Base-by-base conservation (phyloP, 495 filamentous ascomycete species). In the Aspergillus homomorphus region DNA sequence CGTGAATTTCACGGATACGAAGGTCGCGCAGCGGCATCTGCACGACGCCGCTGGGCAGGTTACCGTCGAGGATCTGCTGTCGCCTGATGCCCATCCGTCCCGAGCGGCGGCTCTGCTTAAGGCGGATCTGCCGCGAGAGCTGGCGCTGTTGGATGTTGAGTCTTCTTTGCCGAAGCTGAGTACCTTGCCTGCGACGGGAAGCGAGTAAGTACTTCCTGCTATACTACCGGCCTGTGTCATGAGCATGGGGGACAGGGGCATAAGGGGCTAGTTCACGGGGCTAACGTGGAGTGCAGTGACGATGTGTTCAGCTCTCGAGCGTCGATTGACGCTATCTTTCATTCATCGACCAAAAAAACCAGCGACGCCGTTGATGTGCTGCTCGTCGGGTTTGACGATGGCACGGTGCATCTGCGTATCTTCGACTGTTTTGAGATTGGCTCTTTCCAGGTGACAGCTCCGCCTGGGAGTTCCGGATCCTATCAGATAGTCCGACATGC, bases 401-500 rank as follows among this genome's bases (percentile, higher is more conserved):
- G 92, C 26, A 83, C 77, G n/a, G 80, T 96, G 30, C 87, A 92
- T 61, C 73, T 96, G 26, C 88, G 88, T 56, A 90, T 96, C 53
- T 96, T 95, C 69, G 90, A 96, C 66, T 93, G 88, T 16, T 92
- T 97, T 63, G 80, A 89, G 54, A 88, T 96, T 56, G 91, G 94
- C 1, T 84, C 78, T 19, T 83, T 91, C 52, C 68, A 73, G 7
- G 65, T 84, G 24, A 62, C 69, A 14, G 57, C 58, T 38, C 49
- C 66, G 26, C 44, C 56, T 45, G 64, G 54, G 21, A 42, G 56
- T 21, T 28, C 53, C 45, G 46, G 52, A 2, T 63, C 66, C 12
- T 72, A 68, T 42, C 57, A 54, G 18, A 68, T 73, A 44, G 61
- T 79, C 45, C 61, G 71, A 20, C 89, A 95, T 68, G 80, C 86